Conservation (phyloP, 345 rosid genomes). For the Mercurialis annua region DNA sequence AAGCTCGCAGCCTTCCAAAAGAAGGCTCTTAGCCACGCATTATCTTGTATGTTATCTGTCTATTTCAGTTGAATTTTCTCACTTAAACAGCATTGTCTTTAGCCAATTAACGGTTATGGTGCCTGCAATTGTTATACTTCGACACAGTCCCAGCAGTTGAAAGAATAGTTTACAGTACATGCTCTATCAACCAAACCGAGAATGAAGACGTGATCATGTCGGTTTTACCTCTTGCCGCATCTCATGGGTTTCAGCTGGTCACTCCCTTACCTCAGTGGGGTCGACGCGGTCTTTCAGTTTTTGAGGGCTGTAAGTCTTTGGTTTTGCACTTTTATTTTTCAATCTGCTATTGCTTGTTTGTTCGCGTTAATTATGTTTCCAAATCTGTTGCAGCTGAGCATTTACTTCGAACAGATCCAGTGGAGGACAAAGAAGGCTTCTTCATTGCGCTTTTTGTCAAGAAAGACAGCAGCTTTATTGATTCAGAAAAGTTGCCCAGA, state of each 20-base stretch:
- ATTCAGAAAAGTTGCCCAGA: not conserved
- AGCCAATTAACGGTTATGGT: not conserved
- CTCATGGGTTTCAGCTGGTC: constrained; percentile 53
- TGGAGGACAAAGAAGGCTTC: constrained; percentile 82
- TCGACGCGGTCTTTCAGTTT: constrained; percentile 68
- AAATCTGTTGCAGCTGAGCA: constrained; percentile 40
- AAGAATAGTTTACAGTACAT: constrained; percentile 83
- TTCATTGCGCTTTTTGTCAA: constrained; percentile 67
- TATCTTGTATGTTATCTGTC: constrained; percentile 53
- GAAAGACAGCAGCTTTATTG: not conserved
- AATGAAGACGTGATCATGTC: constrained; percentile 82
- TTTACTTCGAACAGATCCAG: constrained; percentile 46
- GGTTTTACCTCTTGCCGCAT: constrained; percentile 48
- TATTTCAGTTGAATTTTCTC: not conserved
- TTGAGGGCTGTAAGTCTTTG: constrained; percentile 61
- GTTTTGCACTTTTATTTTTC: no score
- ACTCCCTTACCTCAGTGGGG: constrained; percentile 76
- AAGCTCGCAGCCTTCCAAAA: constrained; percentile 80
- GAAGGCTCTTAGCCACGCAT: constrained; percentile 80
- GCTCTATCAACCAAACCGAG: constrained; percentile 82
- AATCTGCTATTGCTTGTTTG: not conserved
- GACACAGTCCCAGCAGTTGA: constrained; percentile 57
- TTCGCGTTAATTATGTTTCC: no score
- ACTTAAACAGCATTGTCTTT: not conserved
- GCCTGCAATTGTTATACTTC: no score